These are phyloP conservation scores for Vitis cinerea DNA, from an alignment of 164 flowering plant species.

Conservation along the genomic window DNA sequence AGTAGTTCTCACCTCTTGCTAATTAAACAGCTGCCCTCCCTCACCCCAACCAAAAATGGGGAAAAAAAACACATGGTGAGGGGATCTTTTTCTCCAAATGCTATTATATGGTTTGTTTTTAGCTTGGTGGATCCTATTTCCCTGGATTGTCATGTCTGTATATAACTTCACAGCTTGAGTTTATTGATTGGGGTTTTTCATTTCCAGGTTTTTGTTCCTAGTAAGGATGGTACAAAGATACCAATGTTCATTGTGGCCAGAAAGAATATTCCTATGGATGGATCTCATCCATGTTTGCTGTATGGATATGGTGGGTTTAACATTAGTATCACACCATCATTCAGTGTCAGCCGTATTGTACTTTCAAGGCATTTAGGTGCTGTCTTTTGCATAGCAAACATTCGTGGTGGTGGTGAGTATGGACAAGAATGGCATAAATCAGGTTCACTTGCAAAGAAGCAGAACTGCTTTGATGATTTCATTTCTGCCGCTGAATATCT, in stretches of 20 bases:
- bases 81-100: too few species aligned
- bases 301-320: conserved; percentile 98
- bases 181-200: background rate
- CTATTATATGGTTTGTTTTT: too few species aligned
- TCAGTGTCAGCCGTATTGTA: conserved; percentile 65
- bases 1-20: too few species aligned
- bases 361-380: conserved; percentile 75
- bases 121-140: too few species aligned
- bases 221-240: conserved; percentile 87
- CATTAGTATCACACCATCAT: conserved; percentile 85
- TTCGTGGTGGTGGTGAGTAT: conserved; percentile 99
- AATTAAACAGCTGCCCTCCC: too few species aligned
- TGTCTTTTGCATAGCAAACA: conserved; percentile 87
- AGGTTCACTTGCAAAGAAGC: conserved; percentile 85
- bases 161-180: too few species aligned
- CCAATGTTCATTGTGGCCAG: conserved; percentile 86
- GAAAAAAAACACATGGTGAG: too few species aligned
- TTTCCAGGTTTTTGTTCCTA: conserved; percentile 80
- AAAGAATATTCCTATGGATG: conserved; percentile 72
- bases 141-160: too few species aligned
- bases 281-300: conserved; percentile 86
- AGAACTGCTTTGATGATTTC: conserved; percentile 98
- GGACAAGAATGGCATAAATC: conserved; percentile 99
- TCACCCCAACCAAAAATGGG: too few species aligned
- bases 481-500: conserved; percentile 86